These are phyloP conservation scores for Suillus ampliporus DNA, from an alignment of 768 basidiomycete genomes.

Conservation along the genomic window DNA sequence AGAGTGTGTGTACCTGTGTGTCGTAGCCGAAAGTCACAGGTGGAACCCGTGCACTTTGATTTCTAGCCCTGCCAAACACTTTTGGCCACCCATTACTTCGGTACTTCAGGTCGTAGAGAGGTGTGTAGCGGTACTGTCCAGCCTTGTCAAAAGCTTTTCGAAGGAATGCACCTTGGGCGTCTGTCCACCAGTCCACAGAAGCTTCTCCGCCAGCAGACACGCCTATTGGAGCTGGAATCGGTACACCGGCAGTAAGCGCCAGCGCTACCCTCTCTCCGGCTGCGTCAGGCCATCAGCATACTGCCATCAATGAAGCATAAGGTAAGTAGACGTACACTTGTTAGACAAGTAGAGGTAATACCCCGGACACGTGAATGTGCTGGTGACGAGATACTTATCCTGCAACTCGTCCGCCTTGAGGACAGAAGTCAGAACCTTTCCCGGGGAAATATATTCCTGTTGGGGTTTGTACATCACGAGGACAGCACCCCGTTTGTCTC, in stretches of 20 bases:
- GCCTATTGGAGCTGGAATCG: too few species aligned
- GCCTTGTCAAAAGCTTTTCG: conserved; percentile 2
- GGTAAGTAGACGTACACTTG: conserved; percentile 15
- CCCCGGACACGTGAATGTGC: conserved; percentile 36
- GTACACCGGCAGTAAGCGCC: too few species aligned
- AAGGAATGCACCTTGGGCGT: not conserved
- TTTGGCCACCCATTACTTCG: not conserved
- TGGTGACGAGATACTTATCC: conserved; percentile 41
- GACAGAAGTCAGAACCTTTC: conserved; percentile 30
- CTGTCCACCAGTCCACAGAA: conserved; percentile 8
- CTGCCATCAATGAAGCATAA: conserved; percentile 3
- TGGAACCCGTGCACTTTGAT: too few species aligned
- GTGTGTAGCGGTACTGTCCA: conserved; percentile 6
- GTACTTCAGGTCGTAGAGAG: conserved; percentile 6
- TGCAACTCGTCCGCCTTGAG: conserved; percentile 27
- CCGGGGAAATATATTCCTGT: conserved; percentile 16
- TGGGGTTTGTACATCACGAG: conserved; percentile 32
- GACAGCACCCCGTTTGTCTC: conserved; percentile 28
- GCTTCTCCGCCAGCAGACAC: not conserved
- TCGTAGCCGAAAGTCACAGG: too few species aligned
- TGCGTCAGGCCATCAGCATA: not conserved
- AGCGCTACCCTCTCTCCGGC: not conserved
- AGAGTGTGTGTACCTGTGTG: too few species aligned
- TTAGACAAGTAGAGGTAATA: conserved; percentile 39
- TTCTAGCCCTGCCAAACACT: too few species aligned